Percentiles rank a stretch among this genome's conserved stretches.
Conservation (phyloP, 345 rosid species). For the Aurinia saxatilis region DNA sequence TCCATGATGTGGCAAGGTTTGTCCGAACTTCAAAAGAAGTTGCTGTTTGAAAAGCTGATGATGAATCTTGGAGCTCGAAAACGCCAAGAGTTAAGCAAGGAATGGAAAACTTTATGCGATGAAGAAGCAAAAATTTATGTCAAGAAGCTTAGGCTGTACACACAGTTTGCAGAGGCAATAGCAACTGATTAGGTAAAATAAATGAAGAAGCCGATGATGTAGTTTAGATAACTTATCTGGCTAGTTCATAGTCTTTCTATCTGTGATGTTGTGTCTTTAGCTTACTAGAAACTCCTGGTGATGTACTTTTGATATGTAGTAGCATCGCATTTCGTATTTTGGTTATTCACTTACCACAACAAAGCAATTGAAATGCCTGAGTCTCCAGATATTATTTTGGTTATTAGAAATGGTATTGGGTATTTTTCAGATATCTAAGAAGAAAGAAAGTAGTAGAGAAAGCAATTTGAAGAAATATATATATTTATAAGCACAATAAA, state of each 20-base stretch:
- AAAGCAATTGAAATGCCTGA: too few species aligned
- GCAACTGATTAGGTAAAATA: background rate
- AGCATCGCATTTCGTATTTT: background rate
- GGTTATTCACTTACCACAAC: background rate
- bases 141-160: conserved; percentile 6
- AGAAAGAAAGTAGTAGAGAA: background rate
- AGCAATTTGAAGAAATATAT: background rate
- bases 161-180: conserved; percentile 18
- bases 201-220: background rate
- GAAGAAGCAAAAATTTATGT: background rate
- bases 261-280: background rate
- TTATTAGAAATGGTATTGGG: background rate
- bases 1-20: background rate
- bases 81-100: conserved; percentile 12
- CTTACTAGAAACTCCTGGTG: background rate
- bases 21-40: conserved; percentile 10
- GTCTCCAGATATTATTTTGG: too few species aligned
- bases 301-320: background rate
- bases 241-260: background rate
- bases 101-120: conserved; percentile 1
- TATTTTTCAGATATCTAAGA: background rate
- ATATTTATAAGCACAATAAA: background rate
- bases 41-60: conserved; percentile 3
- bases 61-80: background rate
- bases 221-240: background rate